These are phyloP conservation scores for Hyaloscypha bicolor DNA, from an alignment of 495 filamentous ascomycete genomes.

Conservation along the genomic window DNA sequence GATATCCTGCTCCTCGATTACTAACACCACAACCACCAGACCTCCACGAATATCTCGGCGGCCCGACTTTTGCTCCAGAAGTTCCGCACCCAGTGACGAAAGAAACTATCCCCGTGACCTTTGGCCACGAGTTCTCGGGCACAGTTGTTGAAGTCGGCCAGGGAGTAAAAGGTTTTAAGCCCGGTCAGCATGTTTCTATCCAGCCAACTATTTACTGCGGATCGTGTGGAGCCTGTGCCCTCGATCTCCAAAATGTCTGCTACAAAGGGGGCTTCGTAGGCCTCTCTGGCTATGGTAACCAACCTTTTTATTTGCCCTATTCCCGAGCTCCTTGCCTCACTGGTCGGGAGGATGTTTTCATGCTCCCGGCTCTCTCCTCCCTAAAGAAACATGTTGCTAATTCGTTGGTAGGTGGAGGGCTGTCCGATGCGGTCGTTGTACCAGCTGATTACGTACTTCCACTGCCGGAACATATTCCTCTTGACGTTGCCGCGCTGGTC, in stretches of 20 bases:
- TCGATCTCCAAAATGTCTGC: slow-evolving; percentile 57
- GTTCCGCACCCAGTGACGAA: slow-evolving; percentile 61
- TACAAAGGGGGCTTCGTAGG: slow-evolving; percentile 62
- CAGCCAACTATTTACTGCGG: slow-evolving; percentile 63
- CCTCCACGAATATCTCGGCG: slow-evolving; percentile 62
- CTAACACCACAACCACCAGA: slow-evolving; percentile 37
- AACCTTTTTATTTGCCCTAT: too few relatives aligned
- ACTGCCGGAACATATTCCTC: slow-evolving; percentile 50
- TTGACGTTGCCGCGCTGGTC: slow-evolving; percentile 58
- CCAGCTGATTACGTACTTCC: slow-evolving; percentile 41
- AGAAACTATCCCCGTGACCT: slow-evolving; percentile 55
- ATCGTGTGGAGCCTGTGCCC: slow-evolving; percentile 53
- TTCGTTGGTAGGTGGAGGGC: slow-evolving; percentile 46
- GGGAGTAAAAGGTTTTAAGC: slow-evolving; percentile 49
- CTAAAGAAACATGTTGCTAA: too few relatives aligned
- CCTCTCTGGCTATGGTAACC: slow-evolving; percentile 48
- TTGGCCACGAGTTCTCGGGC: slow-evolving; percentile 67
- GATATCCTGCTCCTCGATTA: not conserved
- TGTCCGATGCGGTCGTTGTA: slow-evolving; percentile 58
- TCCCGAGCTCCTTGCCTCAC: too few relatives aligned
- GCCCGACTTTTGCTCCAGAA: slow-evolving; percentile 56
- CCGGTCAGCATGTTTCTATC: slow-evolving; percentile 58
- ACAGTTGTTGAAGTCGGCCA: slow-evolving; percentile 59
- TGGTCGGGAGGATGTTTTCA: too few relatives aligned
- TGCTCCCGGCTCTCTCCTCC: too few relatives aligned